Evolutionary conservation across 306 rosid genomes (phyloP).

Genomic region (Trifolium dubium): DNA sequence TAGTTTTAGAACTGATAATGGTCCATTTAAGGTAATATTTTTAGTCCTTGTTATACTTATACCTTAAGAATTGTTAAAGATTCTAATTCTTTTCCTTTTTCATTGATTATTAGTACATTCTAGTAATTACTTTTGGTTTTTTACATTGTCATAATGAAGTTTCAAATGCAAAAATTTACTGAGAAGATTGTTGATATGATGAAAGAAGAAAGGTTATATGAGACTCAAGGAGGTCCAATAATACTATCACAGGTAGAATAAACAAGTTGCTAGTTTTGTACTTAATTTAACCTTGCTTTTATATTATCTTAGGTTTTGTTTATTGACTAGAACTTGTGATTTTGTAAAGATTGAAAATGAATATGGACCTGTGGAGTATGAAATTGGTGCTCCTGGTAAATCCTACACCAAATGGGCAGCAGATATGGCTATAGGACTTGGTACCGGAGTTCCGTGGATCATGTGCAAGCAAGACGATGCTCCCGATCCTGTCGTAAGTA

Average conservation of each 20-base stretch:
- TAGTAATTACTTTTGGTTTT: slow-evolving; percentile 37
- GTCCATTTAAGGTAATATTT: slow-evolving; percentile 82
- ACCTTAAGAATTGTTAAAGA: slow-evolving; percentile 11
- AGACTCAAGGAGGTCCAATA: slow-evolving; percentile 91
- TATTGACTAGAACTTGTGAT: slow-evolving; percentile 28
- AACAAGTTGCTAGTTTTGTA: slow-evolving; percentile 16
- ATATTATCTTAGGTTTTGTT: neutral
- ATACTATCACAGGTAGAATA: slow-evolving; percentile 84
- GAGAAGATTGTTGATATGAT: slow-evolving; percentile 84
- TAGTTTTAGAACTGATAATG: slow-evolving; percentile 89
- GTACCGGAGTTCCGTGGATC: slow-evolving; percentile 97
- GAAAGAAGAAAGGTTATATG: slow-evolving; percentile 87
- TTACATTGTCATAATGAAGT: slow-evolving; percentile 51
- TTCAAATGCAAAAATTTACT: slow-evolving; percentile 86
- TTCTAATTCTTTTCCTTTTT: slow-evolving; percentile 1
- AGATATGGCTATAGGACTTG: slow-evolving; percentile 83
- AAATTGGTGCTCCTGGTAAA: slow-evolving; percentile 84
- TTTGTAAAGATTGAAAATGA: slow-evolving; percentile 91
- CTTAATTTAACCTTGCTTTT: slow-evolving; percentile 35
- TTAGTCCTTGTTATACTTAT: slow-evolving; percentile 9
- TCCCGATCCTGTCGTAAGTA: slow-evolving; percentile 95
- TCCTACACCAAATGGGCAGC: slow-evolving; percentile 92
- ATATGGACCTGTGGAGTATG: slow-evolving; percentile 92
- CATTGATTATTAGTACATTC: slow-evolving; percentile 19
- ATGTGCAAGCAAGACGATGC: slow-evolving; percentile 99